Evolutionary conservation across 2,329 filamentous ascomycete species (phyloP).

Genomic region (Biscogniauxia mediterranea): DNA sequence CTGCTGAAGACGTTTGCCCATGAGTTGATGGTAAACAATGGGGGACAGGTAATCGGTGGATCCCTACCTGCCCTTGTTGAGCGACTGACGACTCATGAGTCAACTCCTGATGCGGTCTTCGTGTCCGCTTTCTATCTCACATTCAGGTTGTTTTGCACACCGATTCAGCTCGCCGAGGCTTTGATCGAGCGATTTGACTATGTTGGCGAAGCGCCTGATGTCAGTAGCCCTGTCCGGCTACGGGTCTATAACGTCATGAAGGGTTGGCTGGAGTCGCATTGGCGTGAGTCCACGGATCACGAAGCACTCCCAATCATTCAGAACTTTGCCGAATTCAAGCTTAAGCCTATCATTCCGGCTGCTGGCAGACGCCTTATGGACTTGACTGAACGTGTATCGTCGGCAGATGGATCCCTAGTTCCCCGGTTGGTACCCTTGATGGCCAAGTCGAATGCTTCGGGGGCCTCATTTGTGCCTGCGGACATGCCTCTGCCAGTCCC

Average conservation of each 20-base stretch:
- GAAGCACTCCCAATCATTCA: slow-evolving; percentile 74
- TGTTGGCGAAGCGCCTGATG: slow-evolving; percentile 71
- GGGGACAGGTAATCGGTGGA: slow-evolving; percentile 90
- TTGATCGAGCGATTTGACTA: slow-evolving; percentile 94
- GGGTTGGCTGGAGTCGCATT: slow-evolving; percentile 94
- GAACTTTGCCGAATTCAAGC: slow-evolving; percentile 73
- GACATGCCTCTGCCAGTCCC: slow-evolving; percentile 71
- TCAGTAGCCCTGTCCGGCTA: slow-evolving; percentile 78
- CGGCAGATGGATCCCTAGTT: slow-evolving; percentile 70
- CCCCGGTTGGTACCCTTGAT: slow-evolving; percentile 82
- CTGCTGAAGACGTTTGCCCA: slow-evolving; percentile 90
- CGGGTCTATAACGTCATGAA: slow-evolving; percentile 97
- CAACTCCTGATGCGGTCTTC: slow-evolving; percentile 87
- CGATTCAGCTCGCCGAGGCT: slow-evolving; percentile 72
- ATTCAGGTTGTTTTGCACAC: slow-evolving; percentile 88
- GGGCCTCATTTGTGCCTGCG: slow-evolving; percentile 66
- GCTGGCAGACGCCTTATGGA: slow-evolving; percentile 80
- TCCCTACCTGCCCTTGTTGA: slow-evolving; percentile 91
- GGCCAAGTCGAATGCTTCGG: slow-evolving; percentile 79
- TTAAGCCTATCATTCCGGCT: slow-evolving; percentile 67
- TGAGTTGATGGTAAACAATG: slow-evolving; percentile 90
- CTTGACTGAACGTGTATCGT: slow-evolving; percentile 74
- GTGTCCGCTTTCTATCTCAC: slow-evolving; percentile 95
- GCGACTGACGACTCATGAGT: slow-evolving; percentile 86
- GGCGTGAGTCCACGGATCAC: slow-evolving; percentile 78